A percentile compares a stretch with the other conserved stretches of the same genome.
phyloP scores from a whole-genome alignment of 345 rosid species.

The Citrus trifoliata region DNA sequence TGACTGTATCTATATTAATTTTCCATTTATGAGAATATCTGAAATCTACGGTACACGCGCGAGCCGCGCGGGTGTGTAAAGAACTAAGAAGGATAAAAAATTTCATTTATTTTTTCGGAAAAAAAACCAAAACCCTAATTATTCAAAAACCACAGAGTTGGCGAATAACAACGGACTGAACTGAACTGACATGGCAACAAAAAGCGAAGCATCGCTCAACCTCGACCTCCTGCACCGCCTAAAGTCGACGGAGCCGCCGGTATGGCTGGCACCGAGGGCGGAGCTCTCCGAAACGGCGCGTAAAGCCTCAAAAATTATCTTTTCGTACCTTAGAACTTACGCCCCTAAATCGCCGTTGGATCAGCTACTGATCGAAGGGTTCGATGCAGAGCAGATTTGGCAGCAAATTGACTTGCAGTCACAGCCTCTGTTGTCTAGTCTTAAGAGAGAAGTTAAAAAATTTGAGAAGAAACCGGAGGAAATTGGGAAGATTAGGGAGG shows the following conservation, averaged over 20 bases:
- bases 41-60: no score
- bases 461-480: slow-evolving; percentile 61
- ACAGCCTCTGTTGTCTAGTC: slow-evolving; percentile 48
- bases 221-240: slow-evolving; percentile 50
- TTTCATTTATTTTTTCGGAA: background rate
- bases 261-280: slow-evolving; percentile 60
- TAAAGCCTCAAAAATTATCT: slow-evolving; percentile 55
- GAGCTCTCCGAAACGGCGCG: slow-evolving; percentile 52
- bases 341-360: slow-evolving; percentile 69
- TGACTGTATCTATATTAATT: no score
- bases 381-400: slow-evolving; percentile 94
- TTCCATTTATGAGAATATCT: no score
- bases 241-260: slow-evolving; percentile 64
- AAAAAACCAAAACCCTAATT: slow-evolving; percentile 8
- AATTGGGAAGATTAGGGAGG: slow-evolving; percentile 31
- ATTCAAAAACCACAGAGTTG: background rate
- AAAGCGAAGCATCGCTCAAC: slow-evolving; percentile 30
- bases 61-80: no score
- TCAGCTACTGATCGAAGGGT: slow-evolving; percentile 64
- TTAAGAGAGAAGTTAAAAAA: slow-evolving; percentile 53
- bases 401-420: slow-evolving; percentile 88
- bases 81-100: no score
- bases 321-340: slow-evolving; percentile 49
- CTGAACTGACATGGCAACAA: slow-evolving; percentile 28
- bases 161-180: background rate